Base-by-base conservation (phyloP, 2,329 filamentous ascomycete genomes). In the Cryphonectria naterciae region DNA sequence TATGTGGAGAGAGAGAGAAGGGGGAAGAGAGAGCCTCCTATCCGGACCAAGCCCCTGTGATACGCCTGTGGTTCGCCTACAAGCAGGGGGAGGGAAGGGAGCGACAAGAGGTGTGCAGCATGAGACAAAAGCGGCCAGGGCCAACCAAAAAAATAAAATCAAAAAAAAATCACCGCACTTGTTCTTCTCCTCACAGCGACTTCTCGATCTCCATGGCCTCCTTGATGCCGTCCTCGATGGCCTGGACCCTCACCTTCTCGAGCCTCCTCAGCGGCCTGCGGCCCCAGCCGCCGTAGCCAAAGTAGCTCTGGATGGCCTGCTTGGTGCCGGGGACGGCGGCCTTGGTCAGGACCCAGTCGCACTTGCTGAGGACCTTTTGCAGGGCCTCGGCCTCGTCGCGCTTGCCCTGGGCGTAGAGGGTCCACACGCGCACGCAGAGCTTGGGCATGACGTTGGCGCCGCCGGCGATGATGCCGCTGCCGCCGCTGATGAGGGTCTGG, bases 391-490 rank as follows among this genome's bases (percentile, higher is more conserved):
- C 92, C 83, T 97, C 92, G 52, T 92, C 90, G 69, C 86, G 87
- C 82, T 93, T 91, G 60, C 93, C 93, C 76, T 91, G 85, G 11
- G 84, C 84, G 80, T 91, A 95, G 68, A 95, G 85, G 78, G 93
- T 87, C 91, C 93, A 94, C 39, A 97, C 88, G 78, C 88, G 89
- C 65, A 92, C 91, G 77, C 93, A 95, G 8, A 92, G 85, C 83
- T 95, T 94, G 66, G 94, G 94, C 81, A 95, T 89, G 70, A 97
- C 90, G 78, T 97, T 97, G 73, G 93, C 94, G 58, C 92, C 91
- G 28, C 94, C 94, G 22, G 93, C 93, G 77, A 97, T 96, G 80
- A 96, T 94, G 43, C 94, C 93, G 69, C 89, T 92, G 60, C 93
- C 93, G 64, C 93, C 93, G 64, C 89, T 92, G 72, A 91, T 86